Conservation (phyloP, 2,329 filamentous ascomycete genomes). For the Cryphonectria japonica region DNA sequence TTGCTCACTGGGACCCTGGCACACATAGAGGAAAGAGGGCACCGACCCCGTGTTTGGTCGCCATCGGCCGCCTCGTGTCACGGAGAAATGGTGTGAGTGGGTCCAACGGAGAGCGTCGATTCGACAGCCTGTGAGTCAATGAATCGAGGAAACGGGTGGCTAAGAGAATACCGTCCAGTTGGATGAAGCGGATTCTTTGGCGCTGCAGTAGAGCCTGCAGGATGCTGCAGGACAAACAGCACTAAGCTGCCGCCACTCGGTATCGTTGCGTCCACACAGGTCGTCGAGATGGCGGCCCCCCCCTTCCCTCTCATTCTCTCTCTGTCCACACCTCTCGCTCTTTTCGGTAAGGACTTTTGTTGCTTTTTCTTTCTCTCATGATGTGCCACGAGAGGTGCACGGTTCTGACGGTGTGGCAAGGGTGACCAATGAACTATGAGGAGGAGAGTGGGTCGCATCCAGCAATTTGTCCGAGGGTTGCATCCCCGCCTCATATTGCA, state of each 20-base stretch:
- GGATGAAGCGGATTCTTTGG: conserved; percentile 25
- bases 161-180: conserved; percentile 11
- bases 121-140: conserved; percentile 29
- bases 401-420: conserved; percentile 17
- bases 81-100: conserved; percentile 25
- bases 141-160: conserved; percentile 6
- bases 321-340: not conserved
- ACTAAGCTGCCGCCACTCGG: conserved; percentile 2
- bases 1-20: conserved; percentile 23
- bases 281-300: not conserved
- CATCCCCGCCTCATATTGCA: conserved; percentile 12
- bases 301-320: not conserved
- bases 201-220: conserved; percentile 31
- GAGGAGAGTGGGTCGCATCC: conserved; percentile 19
- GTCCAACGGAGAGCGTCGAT: conserved; percentile 20
- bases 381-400: not conserved
- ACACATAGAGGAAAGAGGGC: not conserved
- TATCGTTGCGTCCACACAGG: not conserved
- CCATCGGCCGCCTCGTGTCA: conserved; percentile 29
- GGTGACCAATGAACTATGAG: conserved; percentile 3
- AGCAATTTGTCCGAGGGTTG: conserved; percentile 26
- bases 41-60: conserved; percentile 15
- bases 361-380: not conserved
- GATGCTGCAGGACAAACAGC: conserved; percentile 22
- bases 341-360: not conserved